A percentile compares a stretch with the other conserved stretches of the same genome.
These are phyloP conservation scores for Backusella liffmaniae DNA, from an alignment of 192 early-diverging fungal species.

Conservation along the genomic window DNA sequence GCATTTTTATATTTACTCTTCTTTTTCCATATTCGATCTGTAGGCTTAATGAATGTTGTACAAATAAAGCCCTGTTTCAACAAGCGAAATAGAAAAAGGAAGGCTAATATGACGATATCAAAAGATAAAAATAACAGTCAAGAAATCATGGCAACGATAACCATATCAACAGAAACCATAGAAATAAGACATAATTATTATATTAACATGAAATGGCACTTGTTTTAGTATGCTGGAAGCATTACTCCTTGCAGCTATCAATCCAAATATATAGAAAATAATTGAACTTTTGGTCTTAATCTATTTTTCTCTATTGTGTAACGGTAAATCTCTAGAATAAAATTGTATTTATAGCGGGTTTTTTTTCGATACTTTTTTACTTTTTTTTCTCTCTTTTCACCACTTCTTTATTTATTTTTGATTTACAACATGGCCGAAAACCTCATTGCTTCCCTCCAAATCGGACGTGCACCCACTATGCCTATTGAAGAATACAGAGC, in stretches of 20 bases:
- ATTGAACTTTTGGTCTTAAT: not conserved
- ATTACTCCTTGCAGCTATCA: not conserved
- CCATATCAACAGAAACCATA: not conserved
- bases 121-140: not conserved
- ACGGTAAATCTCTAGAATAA: not conserved
- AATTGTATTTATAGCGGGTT: constrained; percentile 5
- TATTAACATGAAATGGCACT: not conserved
- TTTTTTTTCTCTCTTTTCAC: not conserved
- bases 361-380: not conserved
- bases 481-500: constrained; percentile 54
- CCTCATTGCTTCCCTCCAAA: constrained; percentile 1
- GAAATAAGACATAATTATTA: not conserved
- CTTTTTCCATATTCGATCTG: not conserved
- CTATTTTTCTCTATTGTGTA: not conserved
- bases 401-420: not conserved
- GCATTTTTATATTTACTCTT: not conserved
- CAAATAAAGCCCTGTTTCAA: constrained; percentile 2
- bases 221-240: not conserved
- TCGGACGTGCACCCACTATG: constrained; percentile 5
- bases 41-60: not conserved
- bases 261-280: not conserved
- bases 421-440: constrained; percentile 3
- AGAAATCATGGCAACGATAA: not conserved
- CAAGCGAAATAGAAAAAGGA: not conserved
- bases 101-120: not conserved